Conservation (phyloP, 306 rosid species). For the Crataegus laevigata region DNA sequence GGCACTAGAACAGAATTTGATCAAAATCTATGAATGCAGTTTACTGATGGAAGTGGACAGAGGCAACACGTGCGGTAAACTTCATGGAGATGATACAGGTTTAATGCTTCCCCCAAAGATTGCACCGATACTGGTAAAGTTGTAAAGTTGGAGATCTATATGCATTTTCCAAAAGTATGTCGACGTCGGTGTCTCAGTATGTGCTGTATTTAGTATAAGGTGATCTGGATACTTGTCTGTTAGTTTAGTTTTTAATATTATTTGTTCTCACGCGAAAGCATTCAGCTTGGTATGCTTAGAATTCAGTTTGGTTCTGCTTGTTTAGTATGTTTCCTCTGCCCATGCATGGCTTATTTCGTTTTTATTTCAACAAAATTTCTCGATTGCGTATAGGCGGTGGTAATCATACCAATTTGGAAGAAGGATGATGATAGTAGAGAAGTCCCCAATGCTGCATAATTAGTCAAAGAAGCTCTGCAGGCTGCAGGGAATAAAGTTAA, state of each 20-base stretch:
- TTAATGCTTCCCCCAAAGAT: constrained; percentile 90
- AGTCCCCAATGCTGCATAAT: constrained; percentile 59
- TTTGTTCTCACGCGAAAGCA: neutral
- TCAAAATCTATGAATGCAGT: constrained; percentile 42
- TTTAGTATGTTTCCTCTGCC: neutral
- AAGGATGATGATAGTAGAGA: constrained; percentile 59
- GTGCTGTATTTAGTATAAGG: too few relatives aligned
- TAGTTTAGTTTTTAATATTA: neutral
- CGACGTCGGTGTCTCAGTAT: neutral
- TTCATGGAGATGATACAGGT: constrained; percentile 89
- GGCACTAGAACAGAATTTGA: neutral
- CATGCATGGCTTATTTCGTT: neutral
- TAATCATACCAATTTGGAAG: constrained; percentile 92
- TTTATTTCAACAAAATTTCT: neutral
- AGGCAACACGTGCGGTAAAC: constrained; percentile 88
- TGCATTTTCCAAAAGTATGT: neutral
- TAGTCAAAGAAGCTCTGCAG: constrained; percentile 52
- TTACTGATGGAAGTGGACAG: constrained; percentile 76
- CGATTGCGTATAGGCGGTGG: constrained; percentile 55
- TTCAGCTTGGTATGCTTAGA: neutral
- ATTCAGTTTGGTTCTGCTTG: neutral
- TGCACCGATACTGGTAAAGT: constrained; percentile 65
- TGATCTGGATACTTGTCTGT: too few relatives aligned
- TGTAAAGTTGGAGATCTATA: constrained; percentile 28
- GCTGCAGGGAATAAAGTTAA: constrained; percentile 62